Percentiles rank a stretch among this genome's conserved stretches.
Evolutionary conservation across 306 rosid species (phyloP).

Genomic region (Ormosia semicastrata): DNA sequence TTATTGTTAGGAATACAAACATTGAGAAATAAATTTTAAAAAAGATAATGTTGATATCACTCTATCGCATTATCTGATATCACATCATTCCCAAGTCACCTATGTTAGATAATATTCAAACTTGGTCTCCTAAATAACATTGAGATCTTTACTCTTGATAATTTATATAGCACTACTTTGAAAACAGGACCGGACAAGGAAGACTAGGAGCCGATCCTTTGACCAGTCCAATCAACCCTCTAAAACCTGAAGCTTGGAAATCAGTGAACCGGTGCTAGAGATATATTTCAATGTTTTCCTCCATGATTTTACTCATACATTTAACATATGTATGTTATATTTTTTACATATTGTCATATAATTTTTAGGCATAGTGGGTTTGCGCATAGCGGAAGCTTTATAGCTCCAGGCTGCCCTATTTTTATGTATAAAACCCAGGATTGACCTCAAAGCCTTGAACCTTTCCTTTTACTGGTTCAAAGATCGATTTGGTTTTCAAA

Average conservation of each 20-base stretch:
- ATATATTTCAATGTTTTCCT: slow-evolving; percentile 10
- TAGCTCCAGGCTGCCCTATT: background rate
- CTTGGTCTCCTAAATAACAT: slow-evolving; percentile 11
- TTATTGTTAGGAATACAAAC: background rate
- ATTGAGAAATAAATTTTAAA: background rate
- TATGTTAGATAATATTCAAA: background rate
- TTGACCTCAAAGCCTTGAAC: slow-evolving; percentile 10
- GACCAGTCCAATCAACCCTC: background rate
- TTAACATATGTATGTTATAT: background rate
- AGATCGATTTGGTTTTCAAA: background rate
- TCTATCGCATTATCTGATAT: background rate
- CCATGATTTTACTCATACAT: background rate
- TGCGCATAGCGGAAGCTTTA: background rate
- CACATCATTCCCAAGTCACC: slow-evolving; percentile 12
- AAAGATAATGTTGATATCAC: background rate
- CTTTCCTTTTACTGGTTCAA: slow-evolving; percentile 3
- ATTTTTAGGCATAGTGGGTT: background rate
- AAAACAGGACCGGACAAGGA: background rate
- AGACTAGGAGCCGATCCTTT: background rate
- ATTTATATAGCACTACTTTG: background rate
- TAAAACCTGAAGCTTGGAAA: too few species aligned
- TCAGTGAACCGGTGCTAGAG: background rate
- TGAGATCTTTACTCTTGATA: background rate
- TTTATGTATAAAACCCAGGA: background rate
- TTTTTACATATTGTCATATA: background rate